Evolutionary conservation across 371 early-diverging fungal species (phyloP), one percentile per base, ranked within the genome.

Genomic region (Apophysomyces ossiformis): DNA sequence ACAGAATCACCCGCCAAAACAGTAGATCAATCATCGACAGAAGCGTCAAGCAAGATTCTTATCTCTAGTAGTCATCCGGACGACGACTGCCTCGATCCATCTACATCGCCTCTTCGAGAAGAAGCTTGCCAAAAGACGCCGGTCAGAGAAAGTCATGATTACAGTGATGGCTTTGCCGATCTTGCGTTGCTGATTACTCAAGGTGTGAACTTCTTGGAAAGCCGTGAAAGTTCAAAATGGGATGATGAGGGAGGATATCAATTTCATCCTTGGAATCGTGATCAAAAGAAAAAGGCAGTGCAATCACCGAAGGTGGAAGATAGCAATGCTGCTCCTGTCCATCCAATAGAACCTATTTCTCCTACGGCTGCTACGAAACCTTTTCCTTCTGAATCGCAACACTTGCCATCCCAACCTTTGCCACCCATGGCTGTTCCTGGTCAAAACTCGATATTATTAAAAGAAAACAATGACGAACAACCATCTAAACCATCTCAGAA

Each of bases 251-350:
- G 62, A 5, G 67, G 67, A 1, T 67, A 67, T 44, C 58, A 63
- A 32, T 62, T 60, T 18, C 67, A 67, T 58, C 67, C 67, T 7
- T 67, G 67, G 67, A 67, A 67, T 39, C 62, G 63, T 3, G 50
- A 50, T 18, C 21, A 15, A 50, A n/a, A 21, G 7, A 50, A 50
- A 50, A 15, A 50, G 21, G 2, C 21, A 1, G 50, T 50, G 50
- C 18, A 50, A 18, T 26, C 50, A 18, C 7, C 21, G 9, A 21
- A 50, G 21, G 21, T 7, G 6, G 50, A 50, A 9, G 9, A n/a
- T 7, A 7, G 21, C 21, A 4, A 50, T 50, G 0, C 21, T 13
- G 13, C 41, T 41, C 11, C 13, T 13, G 41, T 41, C 41, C 41
- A 41, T 18, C 21, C 50, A 18, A 26, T 9, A 21, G 21, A 8